Base-by-base conservation (phyloP, 352 stramenopile species). In the Blastocystis sp. region DNA sequence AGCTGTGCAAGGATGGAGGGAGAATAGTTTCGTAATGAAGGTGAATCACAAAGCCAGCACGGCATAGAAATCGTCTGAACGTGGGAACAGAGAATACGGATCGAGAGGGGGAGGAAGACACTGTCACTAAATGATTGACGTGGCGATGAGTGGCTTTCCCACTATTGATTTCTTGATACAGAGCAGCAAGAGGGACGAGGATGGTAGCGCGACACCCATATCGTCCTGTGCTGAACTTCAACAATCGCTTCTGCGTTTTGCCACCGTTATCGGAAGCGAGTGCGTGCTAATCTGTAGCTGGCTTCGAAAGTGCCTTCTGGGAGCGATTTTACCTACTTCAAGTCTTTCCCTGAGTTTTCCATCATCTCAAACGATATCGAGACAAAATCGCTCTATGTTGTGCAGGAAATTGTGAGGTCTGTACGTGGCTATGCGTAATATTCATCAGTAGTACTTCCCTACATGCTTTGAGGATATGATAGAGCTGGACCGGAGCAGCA, bases 261-360 rank as follows among this genome's bases (percentile, higher is more conserved):
- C 45, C 9, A 55, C 45, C 45, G 45, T 55, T 55, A 19, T 6
- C 45, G 45, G 6, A 16, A 19, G 16, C 6, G 9, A 55, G 21
- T 12, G n/a, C 26, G 39, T 59, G 6, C n/a, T n/a, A 31, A 85
- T 21, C 10, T 45, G 55, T 85, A 85, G 74, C 50, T 59, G n/a
- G 3, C 26, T 1, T 13, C 31, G 2, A 85, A 51, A 39, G 70
- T 85, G 41, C 74, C 74, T 16, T 1, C 3, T 16, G 50, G 21
- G 35, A 67, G 55, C 29, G 74, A 85, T 51, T 62, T 59, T 29
- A 19, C 66, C 3, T 85, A 85, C 51, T 85, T 85, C 41, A 13
- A 29, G 16, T 85, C 74, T 1, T 85, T 85, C 33, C 74, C 74
- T 16, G 74, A 85, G 74, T 85, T 85, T 85, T 85, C 74, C n/a